Base-by-base conservation (phyloP, 805 yeast genomes). In the Candida rishiriensis region DNA sequence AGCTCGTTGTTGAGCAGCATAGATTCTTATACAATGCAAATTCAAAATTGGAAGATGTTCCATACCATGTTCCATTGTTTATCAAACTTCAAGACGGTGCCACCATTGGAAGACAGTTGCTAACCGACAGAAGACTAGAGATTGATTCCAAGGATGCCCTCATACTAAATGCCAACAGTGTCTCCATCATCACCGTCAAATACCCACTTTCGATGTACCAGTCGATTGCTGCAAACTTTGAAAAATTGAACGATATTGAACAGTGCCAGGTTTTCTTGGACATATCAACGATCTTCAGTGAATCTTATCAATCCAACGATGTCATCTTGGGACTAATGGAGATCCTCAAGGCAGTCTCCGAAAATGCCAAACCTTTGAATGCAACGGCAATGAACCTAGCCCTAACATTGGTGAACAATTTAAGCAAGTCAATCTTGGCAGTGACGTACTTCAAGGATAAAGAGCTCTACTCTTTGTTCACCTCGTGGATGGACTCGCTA, bases 51-150 rank as follows among this genome's bases (percentile, higher is more conserved):
- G 87, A 81, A 56, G 81, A 82, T 52, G 64, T 69, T 34, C 83
- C 84, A 3, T 84, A 68, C 55, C 83, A 81, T 49, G 65, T 84
- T 37, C 90, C 91, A 3, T 59, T 85, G 47, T 60, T 71, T 3
- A 58, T 78, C 32, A 71, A 64, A 39, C 51, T 66, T 2, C 42
- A 38, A 18, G 68, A 60, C 60, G 74, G 64, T 3, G 7, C 7
- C 26, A 57, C 66, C 17, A 48, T 66, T 1, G 59, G 60, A 26
- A 70, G 72, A 50, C 62, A 68, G 36, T 48, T 79, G 40, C 42
- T 75, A 54, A 70, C 70, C 7, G 82, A 76, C 47, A 59, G 79
- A 50, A 63, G 34, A 36, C 54, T 61, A 53, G 46, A 47, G 18
- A 48, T 60, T 30, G 52, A 49, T 10, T 18, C 41, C 14, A 43